Conservation (phyloP, 257 asterid species). For the Scutellaria galericulata region DNA sequence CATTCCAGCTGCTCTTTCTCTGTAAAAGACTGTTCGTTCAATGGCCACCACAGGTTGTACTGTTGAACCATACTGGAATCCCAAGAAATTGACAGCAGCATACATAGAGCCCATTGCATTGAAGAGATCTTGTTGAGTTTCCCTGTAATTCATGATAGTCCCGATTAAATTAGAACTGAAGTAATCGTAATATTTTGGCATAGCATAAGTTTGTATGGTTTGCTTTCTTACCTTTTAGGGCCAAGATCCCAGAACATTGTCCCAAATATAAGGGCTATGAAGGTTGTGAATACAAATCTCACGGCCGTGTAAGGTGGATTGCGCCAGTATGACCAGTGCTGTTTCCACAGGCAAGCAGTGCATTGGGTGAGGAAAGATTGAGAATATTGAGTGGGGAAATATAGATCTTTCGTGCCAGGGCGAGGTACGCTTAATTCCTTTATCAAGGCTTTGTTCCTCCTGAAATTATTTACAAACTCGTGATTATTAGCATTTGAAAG, state of each 20-base stretch:
- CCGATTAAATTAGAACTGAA: neutral
- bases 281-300: constrained; percentile 67
- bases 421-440: constrained; percentile 67
- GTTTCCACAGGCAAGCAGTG: constrained; percentile 90
- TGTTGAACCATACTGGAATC: constrained; percentile 38
- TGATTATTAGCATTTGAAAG: neutral
- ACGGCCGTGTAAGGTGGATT: constrained; percentile 80
- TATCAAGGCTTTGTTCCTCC: constrained; percentile 74
- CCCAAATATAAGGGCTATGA: constrained; percentile 74
- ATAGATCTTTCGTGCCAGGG: constrained; percentile 71
- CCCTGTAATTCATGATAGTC: constrained; percentile 1
- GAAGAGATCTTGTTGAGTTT: constrained; percentile 26
- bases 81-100: constrained; percentile 42
- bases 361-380: constrained; percentile 70
- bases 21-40: constrained; percentile 45
- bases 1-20: constrained; percentile 46
- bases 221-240: constrained; percentile 54
- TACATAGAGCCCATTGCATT: constrained; percentile 46
- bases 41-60: constrained; percentile 50
- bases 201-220: neutral
- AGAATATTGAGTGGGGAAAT: constrained; percentile 62
- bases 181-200: neutral
- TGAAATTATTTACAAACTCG: constrained; percentile 30
- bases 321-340: constrained; percentile 88
- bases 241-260: constrained; percentile 90